Percentiles rank a stretch among this genome's conserved stretches.
Evolutionary conservation across 345 rosid species (phyloP).

Genomic region (Populus ilicifolia): DNA sequence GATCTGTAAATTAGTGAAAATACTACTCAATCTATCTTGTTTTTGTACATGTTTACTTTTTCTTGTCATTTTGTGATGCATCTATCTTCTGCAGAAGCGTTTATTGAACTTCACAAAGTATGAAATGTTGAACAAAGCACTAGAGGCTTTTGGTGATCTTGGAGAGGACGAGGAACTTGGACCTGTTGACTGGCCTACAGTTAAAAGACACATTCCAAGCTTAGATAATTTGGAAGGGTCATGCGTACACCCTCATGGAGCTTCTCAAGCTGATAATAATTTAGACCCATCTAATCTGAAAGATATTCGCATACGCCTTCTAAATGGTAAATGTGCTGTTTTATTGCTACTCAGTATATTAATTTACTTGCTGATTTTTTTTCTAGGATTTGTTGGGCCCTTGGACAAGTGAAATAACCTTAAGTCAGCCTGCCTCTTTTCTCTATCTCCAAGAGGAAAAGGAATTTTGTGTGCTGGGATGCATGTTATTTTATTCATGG

Average conservation of each 20-base stretch:
- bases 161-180: conserved; percentile 98
- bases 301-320: conserved; percentile 78
- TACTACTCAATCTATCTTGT: not conserved
- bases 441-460: not conserved
- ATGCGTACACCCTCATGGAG: conserved; percentile 52
- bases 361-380: not conserved
- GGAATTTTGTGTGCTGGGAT: not conserved
- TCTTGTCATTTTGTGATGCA: not conserved
- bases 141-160: conserved; percentile 75
- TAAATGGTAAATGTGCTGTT: conserved; percentile 59
- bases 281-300: conserved; percentile 63
- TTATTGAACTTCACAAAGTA: conserved; percentile 76
- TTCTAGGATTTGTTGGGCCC: not conserved
- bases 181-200: conserved; percentile 92
- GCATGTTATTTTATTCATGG: not conserved
- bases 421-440: not conserved
- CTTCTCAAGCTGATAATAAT: conserved; percentile 35
- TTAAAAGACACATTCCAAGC: conserved; percentile 64
- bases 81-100: conserved; percentile 51
- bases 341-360: not conserved
- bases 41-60: not conserved
- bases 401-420: not conserved
- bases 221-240: conserved; percentile 60
- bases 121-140: conserved; percentile 82
- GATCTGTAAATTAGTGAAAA: not conserved